These are phyloP conservation scores for Boletus hoseneyae DNA, from an alignment of 1,284 basidiomycete species.

Conservation along the genomic window DNA sequence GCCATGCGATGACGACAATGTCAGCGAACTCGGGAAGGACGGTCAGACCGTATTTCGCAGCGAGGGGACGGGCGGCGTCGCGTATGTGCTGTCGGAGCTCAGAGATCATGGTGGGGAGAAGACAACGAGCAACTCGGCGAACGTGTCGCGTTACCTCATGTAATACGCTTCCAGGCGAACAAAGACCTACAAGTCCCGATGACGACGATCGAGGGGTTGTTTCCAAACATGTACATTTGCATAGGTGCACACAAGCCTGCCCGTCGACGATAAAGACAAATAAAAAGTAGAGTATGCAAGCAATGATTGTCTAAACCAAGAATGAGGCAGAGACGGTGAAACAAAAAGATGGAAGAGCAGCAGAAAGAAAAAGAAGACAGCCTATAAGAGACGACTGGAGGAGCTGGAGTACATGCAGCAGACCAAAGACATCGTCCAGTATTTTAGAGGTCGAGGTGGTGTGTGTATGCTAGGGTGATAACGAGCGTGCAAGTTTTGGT, in stretches of 20 bases:
- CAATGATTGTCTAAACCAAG: slow-evolving; percentile 24
- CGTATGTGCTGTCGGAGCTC: slow-evolving; percentile 31
- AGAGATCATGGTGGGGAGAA: slow-evolving; percentile 23
- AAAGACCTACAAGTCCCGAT: slow-evolving; percentile 14
- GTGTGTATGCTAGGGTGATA: slow-evolving; percentile 27
- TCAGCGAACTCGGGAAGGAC: slow-evolving; percentile 60
- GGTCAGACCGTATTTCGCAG: slow-evolving; percentile 25
- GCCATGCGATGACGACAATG: slow-evolving; percentile 60
- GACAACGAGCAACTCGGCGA: background rate
- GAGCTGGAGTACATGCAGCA: slow-evolving; percentile 25
- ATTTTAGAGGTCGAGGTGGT: slow-evolving; percentile 25
- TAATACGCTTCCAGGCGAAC: slow-evolving; percentile 2
- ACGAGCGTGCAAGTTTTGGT: slow-evolving; percentile 26
- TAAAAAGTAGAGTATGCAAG: slow-evolving; percentile 27
- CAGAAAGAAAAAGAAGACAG: slow-evolving; percentile 4
- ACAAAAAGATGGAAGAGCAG: background rate
- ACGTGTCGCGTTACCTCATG: slow-evolving; percentile 18
- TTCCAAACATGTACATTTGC: slow-evolving; percentile 31
- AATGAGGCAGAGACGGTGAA: slow-evolving; percentile 6
- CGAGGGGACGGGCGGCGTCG: slow-evolving; percentile 24
- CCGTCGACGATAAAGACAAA: slow-evolving; percentile 33
- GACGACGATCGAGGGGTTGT: background rate
- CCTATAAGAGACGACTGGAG: slow-evolving; percentile 9
- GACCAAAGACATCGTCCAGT: slow-evolving; percentile 26
- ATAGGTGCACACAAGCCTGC: slow-evolving; percentile 25